A percentile compares a stretch with the other conserved stretches of the same genome.
Conservation (phyloP, 78 protist species). For the Dictyostelium firmibasis region DNA sequence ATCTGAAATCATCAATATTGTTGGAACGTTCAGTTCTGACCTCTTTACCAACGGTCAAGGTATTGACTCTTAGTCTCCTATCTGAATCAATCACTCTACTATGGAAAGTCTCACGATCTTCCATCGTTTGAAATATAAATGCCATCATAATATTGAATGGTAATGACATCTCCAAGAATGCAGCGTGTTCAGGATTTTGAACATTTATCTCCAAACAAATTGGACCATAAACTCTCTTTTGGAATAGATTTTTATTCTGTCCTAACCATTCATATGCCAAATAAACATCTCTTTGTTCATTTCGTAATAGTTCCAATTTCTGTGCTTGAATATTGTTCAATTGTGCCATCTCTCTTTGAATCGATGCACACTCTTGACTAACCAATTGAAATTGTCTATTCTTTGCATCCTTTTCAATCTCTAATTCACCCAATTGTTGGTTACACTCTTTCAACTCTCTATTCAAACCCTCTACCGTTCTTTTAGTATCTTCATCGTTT, state of each 20-base stretch:
- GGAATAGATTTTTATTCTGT: background rate
- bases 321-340: background rate
- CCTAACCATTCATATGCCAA: background rate
- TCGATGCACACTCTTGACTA: background rate
- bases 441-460: background rate
- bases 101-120: slow-evolving; percentile 20
- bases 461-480: background rate
- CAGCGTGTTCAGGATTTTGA: slow-evolving; percentile 43
- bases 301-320: background rate
- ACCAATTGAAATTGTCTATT: background rate
- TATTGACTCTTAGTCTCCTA: background rate
- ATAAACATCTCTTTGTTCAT: background rate
- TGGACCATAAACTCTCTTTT: slow-evolving; percentile 63
- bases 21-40: background rate
- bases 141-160: background rate
- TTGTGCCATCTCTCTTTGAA: background rate
- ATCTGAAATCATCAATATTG: background rate
- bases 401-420: background rate
- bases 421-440: background rate
- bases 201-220: slow-evolving; percentile 70
- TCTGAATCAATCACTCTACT: background rate
- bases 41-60: background rate
- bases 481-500: slow-evolving; percentile 40
- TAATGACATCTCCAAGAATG: slow-evolving; percentile 42
- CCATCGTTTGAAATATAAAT: slow-evolving; percentile 17